phyloP scores from a whole-genome alignment of 1,139 yeast species.

The Chernovozyma aurita region DNA sequence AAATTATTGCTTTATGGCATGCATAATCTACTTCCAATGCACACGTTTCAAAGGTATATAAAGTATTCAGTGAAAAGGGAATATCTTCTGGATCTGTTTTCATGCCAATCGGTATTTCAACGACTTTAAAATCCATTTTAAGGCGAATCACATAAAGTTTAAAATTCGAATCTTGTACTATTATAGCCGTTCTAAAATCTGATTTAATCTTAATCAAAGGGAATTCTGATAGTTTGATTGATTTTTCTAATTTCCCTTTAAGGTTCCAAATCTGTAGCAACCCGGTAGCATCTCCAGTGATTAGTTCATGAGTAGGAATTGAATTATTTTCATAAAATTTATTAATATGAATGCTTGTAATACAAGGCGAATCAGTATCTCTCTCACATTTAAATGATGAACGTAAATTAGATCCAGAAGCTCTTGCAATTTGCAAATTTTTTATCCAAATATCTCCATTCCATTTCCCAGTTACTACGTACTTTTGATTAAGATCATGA shows the following conservation, averaged over 20 bases:
- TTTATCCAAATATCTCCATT: slow-evolving; percentile 18
- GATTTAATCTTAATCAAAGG: slow-evolving; percentile 22
- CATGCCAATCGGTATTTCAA: slow-evolving; percentile 13
- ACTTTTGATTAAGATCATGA: slow-evolving; percentile 31
- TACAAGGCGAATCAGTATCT: background rate
- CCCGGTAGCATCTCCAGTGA: slow-evolving; percentile 25
- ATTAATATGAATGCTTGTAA: background rate
- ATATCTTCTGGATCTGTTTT: slow-evolving; percentile 5
- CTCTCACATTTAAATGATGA: slow-evolving; percentile 1
- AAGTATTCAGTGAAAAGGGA: background rate
- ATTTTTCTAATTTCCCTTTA: slow-evolving; percentile 18
- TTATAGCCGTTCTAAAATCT: slow-evolving; percentile 27
- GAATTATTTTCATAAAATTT: background rate
- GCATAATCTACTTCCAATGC: slow-evolving; percentile 51
- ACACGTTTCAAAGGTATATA: background rate
- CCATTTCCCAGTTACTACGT: slow-evolving; percentile 25
- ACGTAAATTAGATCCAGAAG: slow-evolving; percentile 12
- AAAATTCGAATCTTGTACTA: slow-evolving; percentile 17
- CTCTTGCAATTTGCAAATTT: slow-evolving; percentile 19
- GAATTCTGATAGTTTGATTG: slow-evolving; percentile 13
- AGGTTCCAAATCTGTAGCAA: slow-evolving; percentile 25
- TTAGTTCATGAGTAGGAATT: slow-evolving; percentile 18
- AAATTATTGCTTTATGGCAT: slow-evolving; percentile 34
- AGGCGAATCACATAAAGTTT: slow-evolving; percentile 21
- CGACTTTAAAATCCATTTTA: slow-evolving; percentile 10